phyloP scores from a whole-genome alignment of 345 rosid species.

The Theobroma cacao region DNA sequence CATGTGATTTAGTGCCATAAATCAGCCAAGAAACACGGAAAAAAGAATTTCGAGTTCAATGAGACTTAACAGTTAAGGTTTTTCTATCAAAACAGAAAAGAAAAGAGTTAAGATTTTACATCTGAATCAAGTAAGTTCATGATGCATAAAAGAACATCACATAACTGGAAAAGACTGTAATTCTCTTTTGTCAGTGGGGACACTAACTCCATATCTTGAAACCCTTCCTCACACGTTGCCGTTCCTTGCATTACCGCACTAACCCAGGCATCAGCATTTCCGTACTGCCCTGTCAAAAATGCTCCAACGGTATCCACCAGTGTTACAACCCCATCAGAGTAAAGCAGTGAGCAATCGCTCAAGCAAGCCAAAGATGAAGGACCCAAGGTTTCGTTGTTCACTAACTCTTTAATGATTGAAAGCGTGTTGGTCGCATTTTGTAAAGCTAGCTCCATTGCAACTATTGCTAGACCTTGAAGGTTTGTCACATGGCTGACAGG shows the following conservation, averaged over 20 bases:
- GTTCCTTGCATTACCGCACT: conserved; percentile 52
- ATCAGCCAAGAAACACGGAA: neutral
- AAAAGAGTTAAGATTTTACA: neutral
- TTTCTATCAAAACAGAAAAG: neutral
- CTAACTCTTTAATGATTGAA: conserved; percentile 34
- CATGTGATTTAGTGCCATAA: too few species aligned
- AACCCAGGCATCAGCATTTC: conserved; percentile 33
- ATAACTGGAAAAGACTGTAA: conserved; percentile 43
- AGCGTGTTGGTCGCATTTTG: conserved; percentile 49
- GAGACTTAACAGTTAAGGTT: neutral
- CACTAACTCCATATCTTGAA: conserved; percentile 32
- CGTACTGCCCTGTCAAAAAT: conserved; percentile 35
- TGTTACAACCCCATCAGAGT: conserved; percentile 33
- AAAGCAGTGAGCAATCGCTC: conserved; percentile 47
- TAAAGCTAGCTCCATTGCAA: conserved; percentile 56
- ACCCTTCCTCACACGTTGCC: conserved; percentile 54
- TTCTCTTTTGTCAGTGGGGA: conserved; percentile 50
- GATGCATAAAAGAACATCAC: conserved; percentile 51
- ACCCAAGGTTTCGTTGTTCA: conserved; percentile 27
- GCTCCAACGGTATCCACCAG: conserved; percentile 42
- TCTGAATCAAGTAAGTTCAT: conserved; percentile 27
- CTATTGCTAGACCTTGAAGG: conserved; percentile 46
- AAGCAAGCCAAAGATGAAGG: conserved; percentile 33
- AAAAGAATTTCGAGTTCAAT: neutral
- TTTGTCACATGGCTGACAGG: conserved; percentile 45